Evolutionary conservation across 495 filamentous ascomycete species (phyloP).

Genomic region (Aspergillus homomorphus): DNA sequence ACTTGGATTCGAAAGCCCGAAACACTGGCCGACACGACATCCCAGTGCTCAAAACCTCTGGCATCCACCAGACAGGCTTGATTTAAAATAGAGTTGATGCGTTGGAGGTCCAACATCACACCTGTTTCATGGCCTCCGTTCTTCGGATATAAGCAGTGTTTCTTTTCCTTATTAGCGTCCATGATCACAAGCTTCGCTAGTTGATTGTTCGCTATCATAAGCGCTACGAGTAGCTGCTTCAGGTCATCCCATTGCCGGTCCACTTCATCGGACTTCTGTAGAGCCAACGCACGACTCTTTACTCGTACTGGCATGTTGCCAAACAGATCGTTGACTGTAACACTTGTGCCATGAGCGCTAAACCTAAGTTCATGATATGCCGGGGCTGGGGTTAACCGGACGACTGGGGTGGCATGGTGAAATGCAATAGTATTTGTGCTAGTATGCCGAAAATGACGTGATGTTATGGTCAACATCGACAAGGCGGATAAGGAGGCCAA

Average conservation of each 20-base stretch:
- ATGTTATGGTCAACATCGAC: constrained; percentile 75
- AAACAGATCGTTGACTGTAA: constrained; percentile 82
- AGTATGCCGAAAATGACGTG: constrained; percentile 60
- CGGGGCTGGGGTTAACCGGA: constrained; percentile 63
- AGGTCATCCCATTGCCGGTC: constrained; percentile 72
- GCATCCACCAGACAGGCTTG: constrained; percentile 62
- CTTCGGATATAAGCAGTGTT: constrained; percentile 30
- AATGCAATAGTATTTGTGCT: constrained; percentile 68
- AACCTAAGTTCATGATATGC: constrained; percentile 54
- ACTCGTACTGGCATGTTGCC: constrained; percentile 97
- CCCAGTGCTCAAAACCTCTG: constrained; percentile 55
- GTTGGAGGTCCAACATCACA: constrained; percentile 26
- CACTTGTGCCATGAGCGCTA: constrained; percentile 69
- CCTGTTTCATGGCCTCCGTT: not conserved
- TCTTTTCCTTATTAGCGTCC: constrained; percentile 30
- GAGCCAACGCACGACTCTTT: constrained; percentile 62
- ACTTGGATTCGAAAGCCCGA: constrained; percentile 58
- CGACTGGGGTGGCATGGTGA: constrained; percentile 67
- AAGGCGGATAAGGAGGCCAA: constrained; percentile 74
- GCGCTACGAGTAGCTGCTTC: constrained; percentile 52
- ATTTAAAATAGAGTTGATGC: constrained; percentile 54
- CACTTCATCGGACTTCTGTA: constrained; percentile 49
- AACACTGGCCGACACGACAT: constrained; percentile 62
- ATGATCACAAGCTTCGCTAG: constrained; percentile 35
- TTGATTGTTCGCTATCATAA: constrained; percentile 58